Evolutionary conservation across 163 green algal genomes (phyloP), one percentile per base, ranked within the genome.

Genomic region (Volvox carteri): DNA sequence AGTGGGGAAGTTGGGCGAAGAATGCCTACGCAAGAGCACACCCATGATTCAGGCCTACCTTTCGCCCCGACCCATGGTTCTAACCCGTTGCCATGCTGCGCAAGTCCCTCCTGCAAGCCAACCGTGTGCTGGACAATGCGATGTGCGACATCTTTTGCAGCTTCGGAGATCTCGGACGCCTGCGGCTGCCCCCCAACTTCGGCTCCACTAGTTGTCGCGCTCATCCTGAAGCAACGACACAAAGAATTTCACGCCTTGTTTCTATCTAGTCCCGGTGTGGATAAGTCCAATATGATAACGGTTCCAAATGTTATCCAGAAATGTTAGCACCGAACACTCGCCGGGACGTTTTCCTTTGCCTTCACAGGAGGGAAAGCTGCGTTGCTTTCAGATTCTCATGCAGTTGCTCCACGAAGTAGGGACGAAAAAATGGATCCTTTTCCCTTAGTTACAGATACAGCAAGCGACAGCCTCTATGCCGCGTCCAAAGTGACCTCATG

Each of bases 201-300:
- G 23, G 33, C 77, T 41, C 60, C 50, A 21, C n/a, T 50, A 41
- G 33, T 28, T 35, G 52, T 28, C 4, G 19, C 35, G 48, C 75
- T 85, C 52, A 85, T 74, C 77, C 35, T 56, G 77, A 39, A 70
- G n/a, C 33, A 11, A 46, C 19, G 19, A 74, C 42, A 44, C 62
- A 21, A 74, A 30, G 62, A 67, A n/a, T n/a, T n/a, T n/a, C n/a
- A n/a, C n/a, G n/a, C n/a, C n/a, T n/a, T n/a, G n/a, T n/a, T n/a
- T n/a, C n/a, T n/a, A n/a, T n/a, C n/a, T n/a, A n/a, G n/a, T n/a
- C n/a, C n/a, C n/a, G n/a, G n/a, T n/a, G n/a, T n/a, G n/a, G n/a
- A n/a, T n/a, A n/a, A n/a, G n/a, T n/a, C n/a, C n/a, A n/a, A n/a
- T n/a, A n/a, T n/a, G n/a, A n/a, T n/a, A n/a, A n/a, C n/a, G n/a